Evolutionary conservation across 371 early-diverging fungal species (phyloP).

Genomic region (Encephalitozoon cuniculi): DNA sequence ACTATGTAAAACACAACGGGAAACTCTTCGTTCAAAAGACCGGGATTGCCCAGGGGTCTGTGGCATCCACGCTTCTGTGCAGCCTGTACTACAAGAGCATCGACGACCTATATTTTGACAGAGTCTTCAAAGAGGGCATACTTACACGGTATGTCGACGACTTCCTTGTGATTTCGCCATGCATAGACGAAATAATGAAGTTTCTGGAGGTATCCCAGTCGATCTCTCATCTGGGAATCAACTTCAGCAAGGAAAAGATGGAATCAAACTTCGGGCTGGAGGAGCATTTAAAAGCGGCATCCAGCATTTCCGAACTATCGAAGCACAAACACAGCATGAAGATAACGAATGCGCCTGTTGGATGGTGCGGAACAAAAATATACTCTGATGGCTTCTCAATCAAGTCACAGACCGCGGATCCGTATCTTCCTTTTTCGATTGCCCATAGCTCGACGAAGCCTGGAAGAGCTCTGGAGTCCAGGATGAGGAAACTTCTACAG

Average conservation of each 20-base stretch:
- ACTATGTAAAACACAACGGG: conserved; percentile 27
- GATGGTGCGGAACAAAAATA: conserved; percentile 49
- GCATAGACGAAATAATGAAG: conserved; percentile 29
- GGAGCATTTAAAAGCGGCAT: background rate
- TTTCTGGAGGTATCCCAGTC: conserved; percentile 22
- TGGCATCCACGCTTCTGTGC: conserved; percentile 46
- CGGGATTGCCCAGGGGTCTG: conserved; percentile 56
- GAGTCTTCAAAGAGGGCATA: conserved; percentile 34
- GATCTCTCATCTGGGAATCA: conserved; percentile 14
- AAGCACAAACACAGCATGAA: background rate
- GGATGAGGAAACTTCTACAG: conserved; percentile 20
- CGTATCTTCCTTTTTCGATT: conserved; percentile 12
- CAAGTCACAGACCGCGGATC: conserved; percentile 9
- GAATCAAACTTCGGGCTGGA: conserved; percentile 42
- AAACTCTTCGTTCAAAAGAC: conserved; percentile 25
- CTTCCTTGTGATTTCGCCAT: conserved; percentile 35
- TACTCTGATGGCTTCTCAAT: background rate
- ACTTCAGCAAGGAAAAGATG: conserved; percentile 44
- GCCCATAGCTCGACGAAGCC: background rate
- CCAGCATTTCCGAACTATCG: background rate
- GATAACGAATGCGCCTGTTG: background rate
- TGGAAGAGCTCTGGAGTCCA: conserved; percentile 17
- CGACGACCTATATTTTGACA: conserved; percentile 43
- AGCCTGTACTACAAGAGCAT: conserved; percentile 31
- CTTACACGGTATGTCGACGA: conserved; percentile 53